phyloP scores from a whole-genome alignment of 1,284 basidiomycete species.

The Pseudozyma thailandica region DNA sequence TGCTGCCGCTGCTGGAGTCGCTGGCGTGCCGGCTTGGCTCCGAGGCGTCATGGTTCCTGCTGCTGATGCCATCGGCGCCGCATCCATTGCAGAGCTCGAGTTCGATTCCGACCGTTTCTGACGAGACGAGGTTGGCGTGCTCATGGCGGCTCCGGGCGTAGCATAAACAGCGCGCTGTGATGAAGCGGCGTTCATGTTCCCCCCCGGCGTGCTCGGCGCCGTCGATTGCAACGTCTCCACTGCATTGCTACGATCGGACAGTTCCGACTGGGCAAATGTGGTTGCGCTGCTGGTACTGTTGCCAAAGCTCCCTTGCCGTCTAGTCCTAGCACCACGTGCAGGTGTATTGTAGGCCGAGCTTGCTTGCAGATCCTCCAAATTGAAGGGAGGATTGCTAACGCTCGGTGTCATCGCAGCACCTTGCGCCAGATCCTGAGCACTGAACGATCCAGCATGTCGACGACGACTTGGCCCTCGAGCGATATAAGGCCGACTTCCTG shows the following conservation, averaged over 20 bases:
- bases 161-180: constrained; percentile 12
- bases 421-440: constrained; percentile 59
- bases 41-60: constrained; percentile 14
- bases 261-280: constrained; percentile 30
- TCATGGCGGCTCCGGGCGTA: constrained; percentile 21
- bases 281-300: constrained; percentile 34
- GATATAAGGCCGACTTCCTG: constrained; percentile 30
- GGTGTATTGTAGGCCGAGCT: constrained; percentile 41
- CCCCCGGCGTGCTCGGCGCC: constrained; percentile 33
- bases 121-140: constrained; percentile 38
- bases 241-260: constrained; percentile 18
- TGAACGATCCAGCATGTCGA: constrained; percentile 61
- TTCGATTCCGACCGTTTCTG: constrained; percentile 42
- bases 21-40: constrained; percentile 30
- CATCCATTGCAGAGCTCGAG: constrained; percentile 26
- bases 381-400: constrained; percentile 35
- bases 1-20: constrained; percentile 18
- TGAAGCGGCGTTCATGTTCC: background rate
- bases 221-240: constrained; percentile 19
- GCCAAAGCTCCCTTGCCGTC: constrained; percentile 28
- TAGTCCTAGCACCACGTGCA: constrained; percentile 10
- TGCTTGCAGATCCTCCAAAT: constrained; percentile 42
- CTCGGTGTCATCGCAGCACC: constrained; percentile 54
- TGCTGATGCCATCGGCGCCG: background rate
- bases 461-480: constrained; percentile 35